Base-by-base conservation (phyloP, 768 basidiomycete genomes). In the Crucibulum laeve region DNA sequence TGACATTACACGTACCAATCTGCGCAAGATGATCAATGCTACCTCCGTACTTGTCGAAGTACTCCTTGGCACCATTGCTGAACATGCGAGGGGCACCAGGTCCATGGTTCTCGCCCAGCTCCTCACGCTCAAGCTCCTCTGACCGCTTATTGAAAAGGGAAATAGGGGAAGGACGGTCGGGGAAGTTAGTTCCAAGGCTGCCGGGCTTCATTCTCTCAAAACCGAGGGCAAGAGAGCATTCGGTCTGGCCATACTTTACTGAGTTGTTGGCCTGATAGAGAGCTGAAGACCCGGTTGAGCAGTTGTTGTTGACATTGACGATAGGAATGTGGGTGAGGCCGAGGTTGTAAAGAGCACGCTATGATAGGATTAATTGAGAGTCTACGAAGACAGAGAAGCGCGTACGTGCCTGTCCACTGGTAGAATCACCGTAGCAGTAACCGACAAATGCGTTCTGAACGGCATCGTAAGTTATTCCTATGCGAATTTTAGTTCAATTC, bases 301-400 rank as follows among this genome's bases (percentile, higher is more conserved):
- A 91, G 61, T 88, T 88, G 64, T 91, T 91, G 69, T 89, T 91
- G 33, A 91, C 86, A 53, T 91, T 92, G 39, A 84, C 74, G 54
- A 92, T 82, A 0, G 90, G 89, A 45, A 92, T 91, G 25, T 80
- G 73, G 0, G 89, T 91, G 60, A 91, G 73, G 15, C 90, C 90
- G 32, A 91, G 79, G 57, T 81, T 83, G 63, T 91, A 92, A 15
- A 92, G 68, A 5, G 87, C 80, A 13, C 88, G 74, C 80, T 91
- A 38, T 11, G 33, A 22, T 23, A 34, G 18, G 25, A 39, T 28
- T 39, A 38, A 24, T 24, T 38, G 17, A 42, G 13, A 33, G 13
- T 25, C 8, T n/a, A 23, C 24, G 13, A 8, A 24, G 24, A 21
- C 13, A 13, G 10, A 21, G 11, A 17, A 37, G 11, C 6, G 6